Percentiles rank a stretch among this genome's conserved stretches.
Evolutionary conservation across 495 filamentous ascomycete genomes (phyloP).

Genomic region (Penicillium atrosanguineum): DNA sequence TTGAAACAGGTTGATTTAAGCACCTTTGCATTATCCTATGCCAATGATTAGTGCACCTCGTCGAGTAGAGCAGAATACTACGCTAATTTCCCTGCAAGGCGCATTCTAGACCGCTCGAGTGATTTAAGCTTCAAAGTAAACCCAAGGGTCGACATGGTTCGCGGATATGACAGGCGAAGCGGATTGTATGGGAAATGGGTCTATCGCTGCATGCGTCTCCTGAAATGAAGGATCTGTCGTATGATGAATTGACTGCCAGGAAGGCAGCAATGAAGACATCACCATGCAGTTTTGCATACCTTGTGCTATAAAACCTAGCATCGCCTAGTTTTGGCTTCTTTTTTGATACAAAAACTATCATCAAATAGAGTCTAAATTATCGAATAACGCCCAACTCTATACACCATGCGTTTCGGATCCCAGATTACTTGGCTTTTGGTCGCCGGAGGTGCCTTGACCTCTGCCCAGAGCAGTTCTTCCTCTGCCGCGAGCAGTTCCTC

Average conservation of each 20-base stretch:
- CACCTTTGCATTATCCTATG: background rate
- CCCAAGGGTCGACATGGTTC: background rate
- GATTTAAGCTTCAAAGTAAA: background rate
- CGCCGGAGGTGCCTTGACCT: constrained; percentile 16
- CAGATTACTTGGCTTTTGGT: constrained; percentile 16
- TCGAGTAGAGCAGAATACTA: background rate
- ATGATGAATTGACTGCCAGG: background rate
- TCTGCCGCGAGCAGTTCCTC: constrained; percentile 1
- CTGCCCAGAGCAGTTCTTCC: constrained; percentile 4
- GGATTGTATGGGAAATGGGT: background rate
- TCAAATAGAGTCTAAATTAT: background rate
- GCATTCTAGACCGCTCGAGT: background rate
- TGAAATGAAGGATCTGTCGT: background rate
- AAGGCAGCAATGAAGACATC: background rate
- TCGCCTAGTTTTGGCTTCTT: background rate
- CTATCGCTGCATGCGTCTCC: background rate
- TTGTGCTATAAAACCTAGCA: background rate
- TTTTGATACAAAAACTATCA: background rate
- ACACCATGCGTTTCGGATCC: background rate
- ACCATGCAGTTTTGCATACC: background rate
- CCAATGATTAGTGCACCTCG: background rate
- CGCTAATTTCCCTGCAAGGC: background rate
- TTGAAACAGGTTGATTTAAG: background rate
- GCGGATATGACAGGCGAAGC: background rate
- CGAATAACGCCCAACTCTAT: background rate